These are phyloP conservation scores for Fusarium bactridioides DNA, from an alignment of 2,329 filamentous ascomycete species.

Conservation along the genomic window DNA sequence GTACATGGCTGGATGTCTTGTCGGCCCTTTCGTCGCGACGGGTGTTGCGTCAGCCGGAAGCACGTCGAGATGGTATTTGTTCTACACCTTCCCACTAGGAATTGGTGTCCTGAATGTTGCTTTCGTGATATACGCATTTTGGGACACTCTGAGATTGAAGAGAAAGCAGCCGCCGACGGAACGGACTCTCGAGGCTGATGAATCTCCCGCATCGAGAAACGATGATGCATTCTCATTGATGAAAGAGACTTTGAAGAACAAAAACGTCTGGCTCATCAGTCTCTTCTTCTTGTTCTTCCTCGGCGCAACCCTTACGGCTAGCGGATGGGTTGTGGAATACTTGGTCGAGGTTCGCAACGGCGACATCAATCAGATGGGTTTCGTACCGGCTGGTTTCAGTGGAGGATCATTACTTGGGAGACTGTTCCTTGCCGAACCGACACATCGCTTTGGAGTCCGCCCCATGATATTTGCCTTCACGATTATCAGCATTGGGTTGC, in stretches of 20 bases:
- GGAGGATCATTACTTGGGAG: conserved; percentile 66
- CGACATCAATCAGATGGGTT: conserved; percentile 64
- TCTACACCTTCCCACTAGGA: conserved; percentile 63
- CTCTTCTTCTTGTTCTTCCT: conserved; percentile 72
- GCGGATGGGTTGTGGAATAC: conserved; percentile 72
- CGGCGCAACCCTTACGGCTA: conserved; percentile 62
- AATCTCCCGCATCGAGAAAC: conserved; percentile 4
- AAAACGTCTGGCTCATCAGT: conserved; percentile 65
- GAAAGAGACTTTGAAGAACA: conserved; percentile 53
- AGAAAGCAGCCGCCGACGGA: conserved; percentile 10
- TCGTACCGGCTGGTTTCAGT: conserved; percentile 67
- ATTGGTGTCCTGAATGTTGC: conserved; percentile 60
- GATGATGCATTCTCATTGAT: conserved; percentile 54
- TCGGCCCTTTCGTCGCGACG: conserved; percentile 63
- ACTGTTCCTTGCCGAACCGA: conserved; percentile 65
- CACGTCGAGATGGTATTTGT: conserved; percentile 59
- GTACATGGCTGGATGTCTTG: conserved; percentile 65
- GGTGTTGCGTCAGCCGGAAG: conserved; percentile 54
- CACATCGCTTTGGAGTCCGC: conserved; percentile 64
- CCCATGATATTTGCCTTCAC: conserved; percentile 65
- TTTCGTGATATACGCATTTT: conserved; percentile 58
- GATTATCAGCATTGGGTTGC: conserved; percentile 59
- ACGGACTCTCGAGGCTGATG: conserved; percentile 11
- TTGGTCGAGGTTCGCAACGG: conserved; percentile 67
- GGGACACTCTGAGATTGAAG: conserved; percentile 52